These are phyloP conservation scores for Avena sativa DNA, from an alignment of 176 grass and related monocot species.

Conservation along the genomic window DNA sequence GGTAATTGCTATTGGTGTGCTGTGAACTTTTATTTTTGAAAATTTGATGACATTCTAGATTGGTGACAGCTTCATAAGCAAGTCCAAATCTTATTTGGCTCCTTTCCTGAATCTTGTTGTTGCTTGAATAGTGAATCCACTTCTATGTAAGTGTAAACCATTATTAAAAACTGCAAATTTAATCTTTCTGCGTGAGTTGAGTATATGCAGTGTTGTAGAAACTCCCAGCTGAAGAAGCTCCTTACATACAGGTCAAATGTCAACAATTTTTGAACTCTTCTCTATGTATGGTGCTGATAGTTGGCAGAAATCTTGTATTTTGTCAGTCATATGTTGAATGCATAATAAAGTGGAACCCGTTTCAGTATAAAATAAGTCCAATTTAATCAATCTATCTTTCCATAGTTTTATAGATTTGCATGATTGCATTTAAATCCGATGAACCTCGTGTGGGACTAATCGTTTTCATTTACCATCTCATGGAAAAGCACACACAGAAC, in stretches of 20 bases:
- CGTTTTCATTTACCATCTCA: too few relatives aligned
- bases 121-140: neutral
- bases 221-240: constrained; percentile 28
- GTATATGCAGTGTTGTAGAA: constrained; percentile 22
- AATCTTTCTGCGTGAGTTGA: constrained; percentile 25
- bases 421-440: neutral
- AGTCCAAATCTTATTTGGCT: neutral
- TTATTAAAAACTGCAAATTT: constrained; percentile 31
- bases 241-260: constrained; percentile 37
- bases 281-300: neutral
- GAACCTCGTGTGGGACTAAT: neutral
- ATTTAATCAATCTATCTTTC: neutral
- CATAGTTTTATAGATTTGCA: constrained; percentile 19
- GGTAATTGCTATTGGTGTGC: constrained; percentile 45
- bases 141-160: constrained; percentile 34
- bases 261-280: constrained; percentile 37
- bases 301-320: constrained; percentile 11
- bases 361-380: constrained; percentile 13
- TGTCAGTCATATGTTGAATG: constrained; percentile 18
- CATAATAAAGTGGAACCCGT: neutral
- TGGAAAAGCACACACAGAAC: too few relatives aligned
- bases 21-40: constrained; percentile 27
- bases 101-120: too few relatives aligned
- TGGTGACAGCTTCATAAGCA: neutral
- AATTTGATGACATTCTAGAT: constrained; percentile 24